Percentiles rank a stretch among this genome's conserved stretches.
Evolutionary conservation across 2,329 filamentous ascomycete species (phyloP).

Genomic region (Aspergillus sp.): DNA sequence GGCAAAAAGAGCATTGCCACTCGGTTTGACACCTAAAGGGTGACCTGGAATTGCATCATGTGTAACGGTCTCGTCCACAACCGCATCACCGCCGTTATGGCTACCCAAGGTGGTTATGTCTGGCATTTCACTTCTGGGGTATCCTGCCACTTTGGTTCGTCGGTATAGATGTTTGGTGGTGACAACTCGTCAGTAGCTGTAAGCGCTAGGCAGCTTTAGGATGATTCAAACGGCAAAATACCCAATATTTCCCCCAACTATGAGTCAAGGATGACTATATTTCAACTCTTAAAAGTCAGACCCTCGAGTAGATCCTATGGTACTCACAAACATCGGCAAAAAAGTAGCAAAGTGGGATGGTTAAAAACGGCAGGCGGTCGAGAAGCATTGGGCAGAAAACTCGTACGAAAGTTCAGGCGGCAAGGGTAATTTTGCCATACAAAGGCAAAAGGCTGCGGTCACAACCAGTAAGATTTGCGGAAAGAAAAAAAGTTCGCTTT

Average conservation of each 20-base stretch:
- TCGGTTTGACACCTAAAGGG: conserved; percentile 79
- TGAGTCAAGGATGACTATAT: not conserved
- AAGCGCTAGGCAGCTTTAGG: not conserved
- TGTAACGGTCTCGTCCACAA: conserved; percentile 44
- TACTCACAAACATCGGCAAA: not conserved
- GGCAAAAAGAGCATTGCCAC: conserved; percentile 76
- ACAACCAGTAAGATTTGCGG: conserved; percentile 15
- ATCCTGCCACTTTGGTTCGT: not conserved
- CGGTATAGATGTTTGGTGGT: not conserved
- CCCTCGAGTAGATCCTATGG: not conserved
- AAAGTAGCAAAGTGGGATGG: conserved; percentile 8
- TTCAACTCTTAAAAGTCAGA: not conserved
- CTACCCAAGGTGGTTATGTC: conserved; percentile 32
- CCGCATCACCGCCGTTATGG: conserved; percentile 19
- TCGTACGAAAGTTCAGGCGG: conserved; percentile 16
- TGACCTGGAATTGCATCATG: conserved; percentile 68
- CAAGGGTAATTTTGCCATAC: conserved; percentile 25
- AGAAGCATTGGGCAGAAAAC: conserved; percentile 22
- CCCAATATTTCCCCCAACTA: not conserved
- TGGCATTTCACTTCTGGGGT: conserved; percentile 27
- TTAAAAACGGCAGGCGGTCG: conserved; percentile 20
- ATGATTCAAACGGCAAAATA: not conserved
- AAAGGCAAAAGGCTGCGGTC: conserved; percentile 9
- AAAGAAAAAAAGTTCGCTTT: conserved; percentile 17
- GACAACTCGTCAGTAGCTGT: not conserved